These are phyloP conservation scores for Colletotrichum viniferum DNA, from an alignment of 2,329 filamentous ascomycete genomes.

Conservation along the genomic window DNA sequence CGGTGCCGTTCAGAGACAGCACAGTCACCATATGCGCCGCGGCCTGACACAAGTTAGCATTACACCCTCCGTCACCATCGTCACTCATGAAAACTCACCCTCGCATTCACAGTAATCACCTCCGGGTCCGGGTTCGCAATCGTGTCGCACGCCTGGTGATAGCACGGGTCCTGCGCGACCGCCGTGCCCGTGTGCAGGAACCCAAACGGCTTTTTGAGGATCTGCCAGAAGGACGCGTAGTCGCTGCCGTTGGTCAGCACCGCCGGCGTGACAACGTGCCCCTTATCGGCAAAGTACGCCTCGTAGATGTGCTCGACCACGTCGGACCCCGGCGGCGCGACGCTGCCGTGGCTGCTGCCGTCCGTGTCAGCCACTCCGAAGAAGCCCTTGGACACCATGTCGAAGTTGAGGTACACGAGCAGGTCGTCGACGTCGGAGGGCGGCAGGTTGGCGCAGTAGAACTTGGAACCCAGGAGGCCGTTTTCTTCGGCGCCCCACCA, in stretches of 20 bases:
- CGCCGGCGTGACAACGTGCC: slow-evolving; percentile 32
- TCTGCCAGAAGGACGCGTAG: slow-evolving; percentile 63
- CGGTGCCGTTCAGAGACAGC: slow-evolving; percentile 32
- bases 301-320: slow-evolving; percentile 36
- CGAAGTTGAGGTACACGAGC: slow-evolving; percentile 45
- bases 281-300: slow-evolving; percentile 34
- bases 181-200: slow-evolving; percentile 67
- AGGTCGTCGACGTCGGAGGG: slow-evolving; percentile 37
- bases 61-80: neutral
- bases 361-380: slow-evolving; percentile 39
- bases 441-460: slow-evolving; percentile 41
- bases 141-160: slow-evolving; percentile 43
- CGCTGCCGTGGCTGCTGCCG: slow-evolving; percentile 40
- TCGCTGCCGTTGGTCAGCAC: slow-evolving; percentile 55
- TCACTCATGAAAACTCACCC: neutral
- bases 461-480: slow-evolving; percentile 38
- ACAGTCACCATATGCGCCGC: slow-evolving; percentile 36
- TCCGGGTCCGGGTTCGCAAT: slow-evolving; percentile 42
- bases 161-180: slow-evolving; percentile 40
- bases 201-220: slow-evolving; percentile 55
- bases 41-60: slow-evolving; percentile 18
- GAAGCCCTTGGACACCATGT: slow-evolving; percentile 44
- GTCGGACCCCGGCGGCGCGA: slow-evolving; percentile 36
- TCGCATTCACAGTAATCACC: slow-evolving; percentile 37
- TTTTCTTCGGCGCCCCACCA: slow-evolving; percentile 54